Conservation (phyloP, 441 rosid species). For the Gossypium aridum region DNA sequence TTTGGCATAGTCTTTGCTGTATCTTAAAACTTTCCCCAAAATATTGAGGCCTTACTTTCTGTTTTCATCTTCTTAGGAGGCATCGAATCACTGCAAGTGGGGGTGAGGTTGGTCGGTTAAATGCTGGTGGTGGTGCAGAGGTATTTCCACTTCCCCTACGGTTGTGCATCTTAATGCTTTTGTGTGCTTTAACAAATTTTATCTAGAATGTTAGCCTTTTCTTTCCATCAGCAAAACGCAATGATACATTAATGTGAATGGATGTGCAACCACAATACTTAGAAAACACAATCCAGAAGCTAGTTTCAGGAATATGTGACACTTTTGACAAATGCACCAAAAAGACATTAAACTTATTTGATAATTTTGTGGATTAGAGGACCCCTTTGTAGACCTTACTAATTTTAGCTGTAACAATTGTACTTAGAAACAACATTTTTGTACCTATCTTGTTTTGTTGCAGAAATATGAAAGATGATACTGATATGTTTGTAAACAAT, state of each 20-base stretch:
- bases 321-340: background rate
- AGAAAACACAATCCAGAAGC: background rate
- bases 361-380: background rate
- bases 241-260: background rate
- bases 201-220: background rate
- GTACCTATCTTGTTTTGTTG: background rate
- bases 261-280: background rate
- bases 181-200: conserved; percentile 1
- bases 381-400: background rate
- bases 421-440: background rate
- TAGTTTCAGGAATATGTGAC: background rate
- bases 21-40: too few species aligned
- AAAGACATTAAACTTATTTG: background rate
- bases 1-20: too few species aligned
- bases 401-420: background rate
- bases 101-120: conserved; percentile 96
- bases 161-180: conserved; percentile 3
- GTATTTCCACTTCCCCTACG: conserved; percentile 31
- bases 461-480: background rate
- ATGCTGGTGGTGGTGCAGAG: conserved; percentile 97
- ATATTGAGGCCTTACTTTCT: conserved; percentile 14
- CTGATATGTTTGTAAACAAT: background rate
- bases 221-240: conserved; percentile 7
- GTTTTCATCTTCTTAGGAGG: conserved; percentile 45
- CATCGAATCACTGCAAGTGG: conserved; percentile 90